Evolutionary conservation across 192 early-diverging fungal species (phyloP).

Genomic region (Rhizophagus sp.): DNA sequence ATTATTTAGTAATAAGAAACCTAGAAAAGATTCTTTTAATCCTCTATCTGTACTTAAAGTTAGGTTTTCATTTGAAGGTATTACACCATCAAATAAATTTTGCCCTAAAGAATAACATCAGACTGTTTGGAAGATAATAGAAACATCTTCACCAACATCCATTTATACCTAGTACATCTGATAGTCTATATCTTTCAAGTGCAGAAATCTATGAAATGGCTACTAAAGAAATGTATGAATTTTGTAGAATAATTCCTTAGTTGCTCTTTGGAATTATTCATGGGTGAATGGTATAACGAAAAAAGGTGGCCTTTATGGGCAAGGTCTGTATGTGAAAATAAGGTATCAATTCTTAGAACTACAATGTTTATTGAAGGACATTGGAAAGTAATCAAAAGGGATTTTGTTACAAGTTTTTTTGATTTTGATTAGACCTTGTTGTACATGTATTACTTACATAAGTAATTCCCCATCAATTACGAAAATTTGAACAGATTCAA

Average conservation of each 20-base stretch:
- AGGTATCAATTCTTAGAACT: neutral
- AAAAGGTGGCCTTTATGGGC: neutral
- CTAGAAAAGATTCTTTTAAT: neutral
- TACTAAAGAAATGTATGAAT: constrained; percentile 19
- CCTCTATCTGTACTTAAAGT: neutral
- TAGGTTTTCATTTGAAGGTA: neutral
- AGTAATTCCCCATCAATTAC: constrained; percentile 3
- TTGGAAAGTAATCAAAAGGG: neutral
- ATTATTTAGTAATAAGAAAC: no score
- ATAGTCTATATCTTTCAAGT: neutral
- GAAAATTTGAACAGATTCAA: constrained; percentile 4
- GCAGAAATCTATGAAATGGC: neutral
- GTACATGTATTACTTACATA: neutral
- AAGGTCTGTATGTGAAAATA: no score
- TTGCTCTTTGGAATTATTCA: neutral
- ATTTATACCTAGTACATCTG: neutral
- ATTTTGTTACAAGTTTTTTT: constrained; percentile 15
- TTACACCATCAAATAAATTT: neutral
- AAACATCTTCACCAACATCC: constrained; percentile 9
- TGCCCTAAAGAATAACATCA: neutral
- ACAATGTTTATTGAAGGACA: no score
- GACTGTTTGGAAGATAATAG: neutral
- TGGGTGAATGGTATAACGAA: neutral
- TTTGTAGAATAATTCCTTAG: constrained; percentile 5
- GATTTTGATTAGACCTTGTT: neutral